phyloP scores from a whole-genome alignment of 768 basidiomycete species.

The Tulasnella sp. region DNA sequence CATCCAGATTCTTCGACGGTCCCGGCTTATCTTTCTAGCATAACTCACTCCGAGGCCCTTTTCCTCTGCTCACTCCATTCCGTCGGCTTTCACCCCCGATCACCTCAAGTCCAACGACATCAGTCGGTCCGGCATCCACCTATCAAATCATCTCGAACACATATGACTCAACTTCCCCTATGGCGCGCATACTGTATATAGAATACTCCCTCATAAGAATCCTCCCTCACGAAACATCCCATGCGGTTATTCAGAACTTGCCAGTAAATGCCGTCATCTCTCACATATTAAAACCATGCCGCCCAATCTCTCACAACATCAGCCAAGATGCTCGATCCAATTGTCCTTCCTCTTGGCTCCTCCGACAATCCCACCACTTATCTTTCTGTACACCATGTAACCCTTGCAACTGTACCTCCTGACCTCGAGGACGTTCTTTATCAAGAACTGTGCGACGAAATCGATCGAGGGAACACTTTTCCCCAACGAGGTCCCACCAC shows the following conservation, averaged over 20 bases:
- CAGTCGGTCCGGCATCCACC: neutral
- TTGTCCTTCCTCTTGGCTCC: neutral
- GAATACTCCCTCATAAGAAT: neutral
- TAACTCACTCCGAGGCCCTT: neutral
- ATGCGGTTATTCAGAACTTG: neutral
- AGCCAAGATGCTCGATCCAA: neutral
- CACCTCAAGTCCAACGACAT: neutral
- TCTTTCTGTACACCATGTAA: conserved; percentile 50
- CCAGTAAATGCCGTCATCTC: neutral
- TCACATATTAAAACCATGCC: neutral
- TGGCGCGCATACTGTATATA: no score
- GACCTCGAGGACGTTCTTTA: conserved; percentile 57
- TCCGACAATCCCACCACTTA: conserved; percentile 8
- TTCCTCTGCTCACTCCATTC: neutral
- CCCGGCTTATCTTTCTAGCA: neutral
- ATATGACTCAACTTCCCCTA: neutral
- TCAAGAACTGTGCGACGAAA: conserved; percentile 57
- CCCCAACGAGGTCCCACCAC: conserved; percentile 59
- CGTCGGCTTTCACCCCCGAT: neutral
- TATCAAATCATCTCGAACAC: neutral
- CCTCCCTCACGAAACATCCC: neutral
- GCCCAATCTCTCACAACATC: neutral
- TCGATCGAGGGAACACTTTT: conserved; percentile 73
- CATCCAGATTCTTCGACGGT: neutral
- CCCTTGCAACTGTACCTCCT: conserved; percentile 35